These are phyloP conservation scores for Desmodesmus armatus DNA, from an alignment of 139 green algal genomes.

Conservation along the genomic window DNA sequence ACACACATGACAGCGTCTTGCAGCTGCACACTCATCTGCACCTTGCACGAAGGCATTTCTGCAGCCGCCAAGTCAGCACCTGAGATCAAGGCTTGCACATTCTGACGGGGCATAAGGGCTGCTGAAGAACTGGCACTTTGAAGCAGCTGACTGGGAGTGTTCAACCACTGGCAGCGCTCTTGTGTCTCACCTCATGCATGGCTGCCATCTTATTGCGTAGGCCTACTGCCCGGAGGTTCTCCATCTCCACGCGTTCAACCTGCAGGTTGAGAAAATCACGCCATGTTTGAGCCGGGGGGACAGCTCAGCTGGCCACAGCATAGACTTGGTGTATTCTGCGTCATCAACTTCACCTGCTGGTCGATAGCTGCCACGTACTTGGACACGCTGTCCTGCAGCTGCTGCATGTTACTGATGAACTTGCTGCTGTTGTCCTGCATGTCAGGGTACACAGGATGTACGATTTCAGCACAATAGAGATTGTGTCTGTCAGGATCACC, in stretches of 20 bases:
- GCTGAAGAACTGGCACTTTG: neutral
- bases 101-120: neutral
- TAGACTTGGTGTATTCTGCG: neutral
- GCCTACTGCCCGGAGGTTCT: slow-evolving; percentile 77
- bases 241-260: slow-evolving; percentile 70
- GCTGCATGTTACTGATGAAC: slow-evolving; percentile 66
- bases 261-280: slow-evolving; percentile 10
- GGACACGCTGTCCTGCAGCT: slow-evolving; percentile 58
- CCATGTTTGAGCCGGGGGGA: no score
- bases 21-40: neutral
- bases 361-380: slow-evolving; percentile 68
- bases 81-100: neutral
- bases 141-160: neutral
- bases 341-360: slow-evolving; percentile 50
- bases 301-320: neutral
- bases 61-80: neutral
- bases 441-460: neutral
- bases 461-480: no score
- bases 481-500: no score
- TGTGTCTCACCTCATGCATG: slow-evolving; percentile 64
- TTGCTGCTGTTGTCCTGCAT: slow-evolving; percentile 66
- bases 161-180: slow-evolving; percentile 57
- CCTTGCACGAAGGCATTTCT: neutral
- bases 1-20: neutral
- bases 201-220: slow-evolving; percentile 72